phyloP scores from a whole-genome alignment of 2,329 filamentous ascomycete genomes.

The Teratosphaeria nubilosa region DNA sequence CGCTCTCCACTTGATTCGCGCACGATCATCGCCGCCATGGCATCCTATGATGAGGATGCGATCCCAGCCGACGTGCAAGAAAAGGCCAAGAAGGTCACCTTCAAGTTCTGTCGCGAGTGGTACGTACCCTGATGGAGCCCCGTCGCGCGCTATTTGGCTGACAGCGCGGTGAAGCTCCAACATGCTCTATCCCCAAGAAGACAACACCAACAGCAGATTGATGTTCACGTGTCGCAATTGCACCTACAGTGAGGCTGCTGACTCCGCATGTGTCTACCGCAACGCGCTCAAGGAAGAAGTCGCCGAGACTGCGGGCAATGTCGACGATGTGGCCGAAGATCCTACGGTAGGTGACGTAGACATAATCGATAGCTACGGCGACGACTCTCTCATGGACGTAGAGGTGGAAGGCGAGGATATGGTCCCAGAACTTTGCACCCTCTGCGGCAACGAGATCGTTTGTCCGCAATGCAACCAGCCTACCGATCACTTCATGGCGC shows the following conservation, averaged over 20 bases:
- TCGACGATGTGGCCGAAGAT: constrained; percentile 92
- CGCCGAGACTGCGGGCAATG: constrained; percentile 92
- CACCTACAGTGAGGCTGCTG: constrained; percentile 77
- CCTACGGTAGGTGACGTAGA: constrained; percentile 74
- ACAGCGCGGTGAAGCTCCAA: constrained; percentile 56
- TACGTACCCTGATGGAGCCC: constrained; percentile 26
- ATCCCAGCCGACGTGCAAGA: constrained; percentile 17
- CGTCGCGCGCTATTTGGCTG: background rate
- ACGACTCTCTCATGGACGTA: constrained; percentile 7
- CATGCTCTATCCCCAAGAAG: constrained; percentile 95
- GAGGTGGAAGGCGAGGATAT: constrained; percentile 15
- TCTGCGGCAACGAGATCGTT: constrained; percentile 48
- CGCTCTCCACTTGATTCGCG: background rate
- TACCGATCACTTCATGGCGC: constrained; percentile 32
- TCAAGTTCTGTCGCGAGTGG: constrained; percentile 98
- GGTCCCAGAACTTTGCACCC: constrained; percentile 43
- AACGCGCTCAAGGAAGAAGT: constrained; percentile 86
- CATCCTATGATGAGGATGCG: constrained; percentile 26
- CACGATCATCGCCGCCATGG: constrained; percentile 8
- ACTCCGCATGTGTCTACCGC: constrained; percentile 86
- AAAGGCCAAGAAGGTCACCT: constrained; percentile 69
- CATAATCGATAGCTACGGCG: background rate
- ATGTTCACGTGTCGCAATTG: constrained; percentile 96
- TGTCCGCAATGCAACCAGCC: constrained; percentile 43
- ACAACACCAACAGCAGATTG: constrained; percentile 69